A percentile compares a stretch with the other conserved stretches of the same genome.
Evolutionary conservation across 352 stramenopile species (phyloP).

Genomic region (Phytophthora tentaculata): DNA sequence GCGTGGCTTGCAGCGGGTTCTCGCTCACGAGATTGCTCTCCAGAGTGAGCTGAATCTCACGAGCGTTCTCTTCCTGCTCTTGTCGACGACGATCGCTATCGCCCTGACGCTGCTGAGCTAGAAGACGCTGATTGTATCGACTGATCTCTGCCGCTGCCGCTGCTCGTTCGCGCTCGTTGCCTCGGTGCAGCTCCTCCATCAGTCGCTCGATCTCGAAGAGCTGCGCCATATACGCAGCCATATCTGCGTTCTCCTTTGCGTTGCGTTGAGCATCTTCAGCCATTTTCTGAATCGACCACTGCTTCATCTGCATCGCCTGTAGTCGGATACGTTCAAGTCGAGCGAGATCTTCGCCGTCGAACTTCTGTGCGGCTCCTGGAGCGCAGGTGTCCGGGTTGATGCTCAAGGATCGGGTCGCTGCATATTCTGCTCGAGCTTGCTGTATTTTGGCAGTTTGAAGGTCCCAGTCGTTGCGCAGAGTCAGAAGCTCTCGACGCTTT

Average conservation of each 20-base stretch:
- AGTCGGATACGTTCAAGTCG: constrained; percentile 63
- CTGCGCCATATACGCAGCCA: constrained; percentile 51
- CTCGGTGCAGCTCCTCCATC: constrained; percentile 61
- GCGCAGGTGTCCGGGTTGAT: constrained; percentile 68
- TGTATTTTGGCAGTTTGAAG: constrained; percentile 44
- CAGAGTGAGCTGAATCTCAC: constrained; percentile 67
- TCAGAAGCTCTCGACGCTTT: constrained; percentile 66
- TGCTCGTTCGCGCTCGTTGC: constrained; percentile 59
- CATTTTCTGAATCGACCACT: constrained; percentile 70
- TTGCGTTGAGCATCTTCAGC: constrained; percentile 54
- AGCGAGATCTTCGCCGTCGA: constrained; percentile 66
- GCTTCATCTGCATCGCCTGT: constrained; percentile 71
- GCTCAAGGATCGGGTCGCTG: constrained; percentile 35
- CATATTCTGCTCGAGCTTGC: constrained; percentile 37
- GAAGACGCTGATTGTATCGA: constrained; percentile 58
- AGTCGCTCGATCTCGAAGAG: constrained; percentile 63
- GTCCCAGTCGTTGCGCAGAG: constrained; percentile 72
- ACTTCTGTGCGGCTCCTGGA: constrained; percentile 68
- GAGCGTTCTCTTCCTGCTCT: constrained; percentile 60
- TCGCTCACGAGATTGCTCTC: constrained; percentile 76
- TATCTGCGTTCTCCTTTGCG: constrained; percentile 43
- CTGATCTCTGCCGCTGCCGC: constrained; percentile 56
- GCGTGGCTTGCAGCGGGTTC: constrained; percentile 60
- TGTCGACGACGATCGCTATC: constrained; percentile 39
- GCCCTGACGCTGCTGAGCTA: constrained; percentile 49